phyloP scores from a whole-genome alignment of 1,284 basidiomycete species.

The Boletellus deceptivus region DNA sequence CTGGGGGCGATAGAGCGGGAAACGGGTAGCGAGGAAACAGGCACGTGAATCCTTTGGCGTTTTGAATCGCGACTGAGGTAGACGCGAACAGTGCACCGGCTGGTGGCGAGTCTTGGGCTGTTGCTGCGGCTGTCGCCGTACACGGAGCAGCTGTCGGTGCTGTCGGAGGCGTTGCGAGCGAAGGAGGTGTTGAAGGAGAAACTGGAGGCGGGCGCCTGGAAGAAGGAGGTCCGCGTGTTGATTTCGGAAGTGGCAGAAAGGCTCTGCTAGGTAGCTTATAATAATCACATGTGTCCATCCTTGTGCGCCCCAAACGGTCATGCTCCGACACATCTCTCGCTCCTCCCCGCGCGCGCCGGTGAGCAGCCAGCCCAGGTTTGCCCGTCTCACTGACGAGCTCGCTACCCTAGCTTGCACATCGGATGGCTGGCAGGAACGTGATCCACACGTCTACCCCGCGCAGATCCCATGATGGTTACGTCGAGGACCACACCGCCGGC shows the following conservation, averaged over 20 bases:
- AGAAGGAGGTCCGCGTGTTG: slow-evolving; percentile 61
- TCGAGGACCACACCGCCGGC: slow-evolving; percentile 47
- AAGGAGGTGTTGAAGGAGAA: slow-evolving; percentile 53
- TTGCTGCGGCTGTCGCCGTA: slow-evolving; percentile 68
- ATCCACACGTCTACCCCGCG: slow-evolving; percentile 35
- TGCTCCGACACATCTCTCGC: background rate
- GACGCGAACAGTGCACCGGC: slow-evolving; percentile 62
- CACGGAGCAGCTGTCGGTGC: slow-evolving; percentile 51
- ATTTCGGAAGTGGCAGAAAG: slow-evolving; percentile 62
- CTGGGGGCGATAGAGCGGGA: slow-evolving; percentile 74
- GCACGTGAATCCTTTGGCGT: slow-evolving; percentile 47
- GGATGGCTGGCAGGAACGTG: slow-evolving; percentile 36
- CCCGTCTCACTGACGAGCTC: background rate
- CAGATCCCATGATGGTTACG: slow-evolving; percentile 39
- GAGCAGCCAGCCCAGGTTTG: background rate
- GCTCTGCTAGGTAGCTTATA: slow-evolving; percentile 20
- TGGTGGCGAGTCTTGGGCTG: slow-evolving; percentile 74
- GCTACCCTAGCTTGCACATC: slow-evolving; percentile 12
- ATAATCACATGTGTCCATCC: background rate
- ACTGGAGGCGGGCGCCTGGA: slow-evolving; percentile 46
- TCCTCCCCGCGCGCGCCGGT: background rate
- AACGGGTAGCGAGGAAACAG: slow-evolving; percentile 71
- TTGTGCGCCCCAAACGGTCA: background rate
- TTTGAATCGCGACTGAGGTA: background rate
- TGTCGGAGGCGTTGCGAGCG: slow-evolving; percentile 74